Percentiles rank a stretch among this genome's conserved stretches.
These are phyloP conservation scores for Trametes coccinea DNA, from an alignment of 768 basidiomycete genomes.

Conservation along the genomic window DNA sequence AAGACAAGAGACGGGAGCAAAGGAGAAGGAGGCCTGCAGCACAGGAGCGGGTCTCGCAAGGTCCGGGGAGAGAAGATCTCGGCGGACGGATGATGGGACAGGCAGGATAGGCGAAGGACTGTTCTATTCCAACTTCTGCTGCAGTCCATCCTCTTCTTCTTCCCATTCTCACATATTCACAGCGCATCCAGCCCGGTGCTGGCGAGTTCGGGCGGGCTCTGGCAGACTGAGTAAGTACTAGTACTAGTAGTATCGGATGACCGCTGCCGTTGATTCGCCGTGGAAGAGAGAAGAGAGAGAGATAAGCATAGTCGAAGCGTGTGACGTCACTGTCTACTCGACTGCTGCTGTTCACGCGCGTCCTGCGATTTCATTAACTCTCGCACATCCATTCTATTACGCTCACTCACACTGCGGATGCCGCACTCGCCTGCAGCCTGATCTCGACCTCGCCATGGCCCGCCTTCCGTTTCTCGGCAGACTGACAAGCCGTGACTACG, in stretches of 20 bases:
- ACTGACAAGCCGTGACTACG: slow-evolving; percentile 35
- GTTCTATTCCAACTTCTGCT: background rate
- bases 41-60: too few species aligned
- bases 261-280: too few species aligned
- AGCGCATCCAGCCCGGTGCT: too few species aligned
- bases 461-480: slow-evolving; percentile 36
- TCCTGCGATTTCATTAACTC: too few species aligned
- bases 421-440: background rate
- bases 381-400: too few species aligned
- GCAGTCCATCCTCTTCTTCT: too few species aligned
- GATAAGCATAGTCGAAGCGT: background rate
- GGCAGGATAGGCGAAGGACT: background rate
- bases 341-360: background rate
- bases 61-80: background rate
- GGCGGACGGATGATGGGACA: background rate
- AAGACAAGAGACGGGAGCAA: background rate
- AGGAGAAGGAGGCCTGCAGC: background rate
- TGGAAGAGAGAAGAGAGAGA: too few species aligned
- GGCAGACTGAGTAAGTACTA: too few species aligned
- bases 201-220: too few species aligned
- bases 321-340: slow-evolving; percentile 3
- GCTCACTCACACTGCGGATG: background rate
- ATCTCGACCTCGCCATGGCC: slow-evolving; percentile 21
- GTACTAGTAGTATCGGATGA: too few species aligned
- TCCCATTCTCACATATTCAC: too few species aligned